Percentiles rank a stretch among this genome's conserved stretches.
phyloP scores from a whole-genome alignment of 2,329 filamentous ascomycete genomes.

The Trichoderma citrinoviride region DNA sequence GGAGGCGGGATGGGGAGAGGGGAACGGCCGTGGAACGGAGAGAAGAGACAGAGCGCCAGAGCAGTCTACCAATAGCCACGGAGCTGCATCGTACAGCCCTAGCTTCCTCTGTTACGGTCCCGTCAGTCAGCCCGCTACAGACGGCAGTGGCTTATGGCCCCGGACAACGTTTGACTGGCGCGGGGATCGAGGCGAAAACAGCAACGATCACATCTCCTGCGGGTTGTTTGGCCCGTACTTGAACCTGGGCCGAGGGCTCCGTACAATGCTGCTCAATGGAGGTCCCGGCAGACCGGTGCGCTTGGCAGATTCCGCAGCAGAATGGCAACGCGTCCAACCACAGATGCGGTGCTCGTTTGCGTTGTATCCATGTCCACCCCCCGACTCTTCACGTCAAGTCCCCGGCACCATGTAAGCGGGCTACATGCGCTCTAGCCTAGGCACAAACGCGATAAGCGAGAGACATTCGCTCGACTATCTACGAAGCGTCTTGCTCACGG shows the following conservation, averaged over 20 bases:
- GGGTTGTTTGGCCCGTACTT: background rate
- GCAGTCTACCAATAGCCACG: background rate
- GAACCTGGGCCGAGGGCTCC: background rate
- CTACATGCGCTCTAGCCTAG: constrained; percentile 12
- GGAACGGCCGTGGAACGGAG: background rate
- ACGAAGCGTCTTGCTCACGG: background rate
- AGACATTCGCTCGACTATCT: constrained; percentile 3
- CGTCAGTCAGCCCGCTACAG: background rate
- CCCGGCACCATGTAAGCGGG: constrained; percentile 3
- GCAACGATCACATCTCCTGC: background rate
- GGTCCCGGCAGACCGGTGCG: background rate
- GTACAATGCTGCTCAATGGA: background rate
- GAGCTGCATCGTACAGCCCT: too few relatives aligned
- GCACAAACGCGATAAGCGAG: constrained; percentile 25
- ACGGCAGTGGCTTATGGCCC: constrained; percentile 8
- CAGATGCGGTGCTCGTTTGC: background rate
- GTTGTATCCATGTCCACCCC: background rate
- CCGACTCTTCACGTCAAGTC: constrained; percentile 3
- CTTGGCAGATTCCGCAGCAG: background rate
- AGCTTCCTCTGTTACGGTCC: constrained; percentile 10
- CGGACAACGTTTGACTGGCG: background rate
- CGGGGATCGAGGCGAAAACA: background rate
- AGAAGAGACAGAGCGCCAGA: constrained; percentile 4
- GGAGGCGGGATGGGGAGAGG: background rate
- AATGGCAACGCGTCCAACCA: background rate